Percentiles rank a stretch among this genome's conserved stretches.
Evolutionary conservation across 2,329 filamentous ascomycete species (phyloP).

Genomic region (Purpureocillium lavendulum): DNA sequence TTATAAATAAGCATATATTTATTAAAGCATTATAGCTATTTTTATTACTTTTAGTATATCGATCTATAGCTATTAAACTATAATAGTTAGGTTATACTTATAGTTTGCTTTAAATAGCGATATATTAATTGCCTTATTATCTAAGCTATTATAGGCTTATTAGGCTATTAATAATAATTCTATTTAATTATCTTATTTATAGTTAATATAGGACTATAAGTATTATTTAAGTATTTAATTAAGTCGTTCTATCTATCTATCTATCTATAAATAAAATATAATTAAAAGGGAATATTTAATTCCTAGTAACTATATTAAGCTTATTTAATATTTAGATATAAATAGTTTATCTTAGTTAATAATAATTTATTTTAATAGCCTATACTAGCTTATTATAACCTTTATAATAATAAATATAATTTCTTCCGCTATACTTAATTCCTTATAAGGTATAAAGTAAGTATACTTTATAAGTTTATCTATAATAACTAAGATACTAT

Average conservation of each 20-base stretch:
- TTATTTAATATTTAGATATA: not conserved
- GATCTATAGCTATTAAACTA: no score
- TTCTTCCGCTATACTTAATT: constrained; percentile 1
- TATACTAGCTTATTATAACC: not conserved
- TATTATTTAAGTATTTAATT: not conserved
- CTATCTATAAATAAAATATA: not conserved
- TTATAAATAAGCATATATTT: constrained; percentile 2
- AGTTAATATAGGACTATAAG: no score
- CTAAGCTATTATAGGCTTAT: no score
- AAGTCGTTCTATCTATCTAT: not conserved
- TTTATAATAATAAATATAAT: not conserved
- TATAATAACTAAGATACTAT: constrained; percentile 5
- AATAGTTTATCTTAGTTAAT: not conserved
- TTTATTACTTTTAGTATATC: constrained; percentile 3
- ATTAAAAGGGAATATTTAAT: not conserved
- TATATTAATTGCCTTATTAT: no score
- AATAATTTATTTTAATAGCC: not conserved
- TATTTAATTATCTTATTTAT: no score
- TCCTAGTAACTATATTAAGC: constrained; percentile 1
- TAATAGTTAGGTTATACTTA: no score
- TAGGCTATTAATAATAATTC: no score
- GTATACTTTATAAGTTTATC: not conserved
- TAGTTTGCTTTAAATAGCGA: no score
- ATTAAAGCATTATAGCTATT: constrained; percentile 7
- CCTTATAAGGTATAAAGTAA: not conserved